A percentile compares a stretch with the other conserved stretches of the same genome.
Conservation (phyloP, 2,329 filamentous ascomycete genomes). For the Venturia asperata region DNA sequence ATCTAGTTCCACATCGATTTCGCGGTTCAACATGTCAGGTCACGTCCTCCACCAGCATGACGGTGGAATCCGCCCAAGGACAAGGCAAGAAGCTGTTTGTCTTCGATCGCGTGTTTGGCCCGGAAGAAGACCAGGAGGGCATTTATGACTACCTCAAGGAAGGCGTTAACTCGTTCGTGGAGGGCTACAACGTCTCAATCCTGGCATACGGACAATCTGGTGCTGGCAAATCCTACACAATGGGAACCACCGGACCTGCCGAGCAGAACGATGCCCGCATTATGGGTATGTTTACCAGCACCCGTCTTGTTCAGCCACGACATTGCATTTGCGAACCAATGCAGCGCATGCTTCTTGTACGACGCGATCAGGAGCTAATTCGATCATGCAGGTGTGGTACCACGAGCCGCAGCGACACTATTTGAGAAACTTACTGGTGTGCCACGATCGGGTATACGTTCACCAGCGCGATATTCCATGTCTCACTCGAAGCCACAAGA, state of each 20-base stretch:
- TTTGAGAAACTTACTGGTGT: constrained; percentile 80
- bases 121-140: constrained; percentile 77
- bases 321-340: background rate
- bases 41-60: constrained; percentile 73
- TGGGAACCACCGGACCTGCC: constrained; percentile 84
- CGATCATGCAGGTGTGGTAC: constrained; percentile 69
- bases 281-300: constrained; percentile 60
- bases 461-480: constrained; percentile 71
- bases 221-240: constrained; percentile 96
- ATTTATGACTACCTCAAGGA: constrained; percentile 92
- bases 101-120: constrained; percentile 88
- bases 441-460: constrained; percentile 69
- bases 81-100: constrained; percentile 84
- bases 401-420: constrained; percentile 74
- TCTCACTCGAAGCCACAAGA: constrained; percentile 44
- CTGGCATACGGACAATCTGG: constrained; percentile 96
- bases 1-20: constrained; percentile 92
- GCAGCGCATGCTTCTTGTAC: background rate
- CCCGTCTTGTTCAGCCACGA: background rate
- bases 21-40: constrained; percentile 89
- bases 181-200: constrained; percentile 97
- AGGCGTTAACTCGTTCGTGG: constrained; percentile 80
- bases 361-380: constrained; percentile 12
- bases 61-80: constrained; percentile 76
- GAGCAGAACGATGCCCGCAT: constrained; percentile 64